phyloP scores from a whole-genome alignment of 176 grass and related monocot species.

The Eremochloa ophiuroides region DNA sequence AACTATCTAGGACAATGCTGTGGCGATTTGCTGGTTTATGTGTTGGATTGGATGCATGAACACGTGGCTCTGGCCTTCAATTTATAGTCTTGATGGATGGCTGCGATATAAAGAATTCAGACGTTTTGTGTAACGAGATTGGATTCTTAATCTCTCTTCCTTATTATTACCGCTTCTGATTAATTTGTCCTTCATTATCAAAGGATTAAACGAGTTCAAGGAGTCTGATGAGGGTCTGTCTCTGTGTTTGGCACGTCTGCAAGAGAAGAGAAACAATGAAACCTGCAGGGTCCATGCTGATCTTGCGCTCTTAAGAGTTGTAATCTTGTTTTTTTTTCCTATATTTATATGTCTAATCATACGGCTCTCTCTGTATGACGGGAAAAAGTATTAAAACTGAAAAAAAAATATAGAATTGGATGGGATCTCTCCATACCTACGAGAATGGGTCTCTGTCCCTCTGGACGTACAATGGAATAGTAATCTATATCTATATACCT shows the following conservation, averaged over 20 bases:
- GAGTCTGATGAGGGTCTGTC: background rate
- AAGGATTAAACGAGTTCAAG: background rate
- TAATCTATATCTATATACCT: too few relatives aligned
- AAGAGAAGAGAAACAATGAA: background rate
- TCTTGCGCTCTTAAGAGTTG: background rate
- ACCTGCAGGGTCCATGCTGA: background rate
- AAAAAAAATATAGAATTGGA: too few relatives aligned
- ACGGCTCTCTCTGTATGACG: too few relatives aligned
- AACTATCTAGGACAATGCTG: too few relatives aligned
- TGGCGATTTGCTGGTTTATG: slow-evolving; percentile 12
- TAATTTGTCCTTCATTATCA: too few relatives aligned
- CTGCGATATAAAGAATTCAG: background rate
- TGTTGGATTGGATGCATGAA: background rate
- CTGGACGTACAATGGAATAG: too few relatives aligned
- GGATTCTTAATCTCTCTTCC: background rate
- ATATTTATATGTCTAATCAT: too few relatives aligned
- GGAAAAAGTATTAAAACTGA: too few relatives aligned
- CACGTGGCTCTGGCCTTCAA: background rate
- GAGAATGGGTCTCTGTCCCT: too few relatives aligned
- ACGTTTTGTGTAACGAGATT: background rate
- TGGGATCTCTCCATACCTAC: too few relatives aligned
- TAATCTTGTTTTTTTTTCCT: background rate
- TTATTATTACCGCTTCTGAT: too few relatives aligned
- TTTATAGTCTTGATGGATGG: background rate
- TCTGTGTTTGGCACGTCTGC: background rate